Evolutionary conservation across 495 filamentous ascomycete species (phyloP).

Genomic region (Xylaria telfairii): DNA sequence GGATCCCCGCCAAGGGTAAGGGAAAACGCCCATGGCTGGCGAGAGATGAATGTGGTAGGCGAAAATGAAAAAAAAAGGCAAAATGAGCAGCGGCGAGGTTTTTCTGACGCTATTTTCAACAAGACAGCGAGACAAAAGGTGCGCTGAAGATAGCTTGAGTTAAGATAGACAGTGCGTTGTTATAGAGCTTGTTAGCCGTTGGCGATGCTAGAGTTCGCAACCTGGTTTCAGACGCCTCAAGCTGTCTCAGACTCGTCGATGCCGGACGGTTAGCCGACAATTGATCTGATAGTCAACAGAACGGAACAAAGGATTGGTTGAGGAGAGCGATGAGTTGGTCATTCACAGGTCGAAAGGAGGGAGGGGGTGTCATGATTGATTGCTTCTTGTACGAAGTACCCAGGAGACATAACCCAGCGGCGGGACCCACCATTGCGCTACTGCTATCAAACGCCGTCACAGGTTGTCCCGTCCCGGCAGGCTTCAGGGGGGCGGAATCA

Average conservation of each 20-base stretch:
- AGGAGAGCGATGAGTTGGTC: background rate
- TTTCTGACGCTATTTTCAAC: background rate
- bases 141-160: too few species aligned
- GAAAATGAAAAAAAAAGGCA: background rate
- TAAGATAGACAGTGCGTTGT: too few species aligned
- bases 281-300: too few species aligned
- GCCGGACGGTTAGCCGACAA: background rate
- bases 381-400: conserved; percentile 15
- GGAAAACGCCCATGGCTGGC: conserved; percentile 32
- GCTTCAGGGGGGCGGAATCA: conserved; percentile 7
- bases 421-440: background rate
- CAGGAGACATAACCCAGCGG: background rate
- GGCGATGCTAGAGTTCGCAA: background rate
- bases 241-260: background rate
- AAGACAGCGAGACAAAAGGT: too few species aligned
- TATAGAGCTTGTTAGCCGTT: background rate
- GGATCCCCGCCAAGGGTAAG: conserved; percentile 35
- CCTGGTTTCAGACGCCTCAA: conserved; percentile 4
- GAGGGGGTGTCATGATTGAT: background rate
- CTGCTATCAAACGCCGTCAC: background rate
- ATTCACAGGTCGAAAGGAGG: background rate
- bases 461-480: conserved; percentile 13
- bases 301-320: background rate
- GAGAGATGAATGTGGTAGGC: background rate
- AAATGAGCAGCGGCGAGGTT: background rate